These are phyloP conservation scores for Vigna trinervia DNA, from an alignment of 306 rosid species.

Conservation along the genomic window DNA sequence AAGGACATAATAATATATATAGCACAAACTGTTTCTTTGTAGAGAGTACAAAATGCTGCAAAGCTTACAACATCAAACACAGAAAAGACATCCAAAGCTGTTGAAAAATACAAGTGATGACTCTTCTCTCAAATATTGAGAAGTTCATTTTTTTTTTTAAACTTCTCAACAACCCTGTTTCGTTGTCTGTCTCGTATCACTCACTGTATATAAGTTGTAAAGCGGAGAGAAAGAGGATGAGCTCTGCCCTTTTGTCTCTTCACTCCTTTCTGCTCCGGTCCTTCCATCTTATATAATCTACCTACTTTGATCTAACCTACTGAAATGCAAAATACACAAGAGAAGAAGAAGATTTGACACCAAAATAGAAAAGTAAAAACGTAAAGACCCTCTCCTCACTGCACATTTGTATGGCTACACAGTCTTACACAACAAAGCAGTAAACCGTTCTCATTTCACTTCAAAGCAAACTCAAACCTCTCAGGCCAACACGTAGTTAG, in stretches of 20 bases:
- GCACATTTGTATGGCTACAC: slow-evolving; percentile 76
- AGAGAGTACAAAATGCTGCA: slow-evolving; percentile 58
- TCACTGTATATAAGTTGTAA: slow-evolving; percentile 65
- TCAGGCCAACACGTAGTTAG: slow-evolving; percentile 73
- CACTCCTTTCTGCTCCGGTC: slow-evolving; percentile 89
- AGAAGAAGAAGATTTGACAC: slow-evolving; percentile 40
- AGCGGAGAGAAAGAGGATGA: slow-evolving; percentile 98
- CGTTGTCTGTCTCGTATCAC: slow-evolving; percentile 58
- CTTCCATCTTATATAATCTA: slow-evolving; percentile 64
- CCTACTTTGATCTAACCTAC: slow-evolving; percentile 57
- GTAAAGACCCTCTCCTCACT: slow-evolving; percentile 53
- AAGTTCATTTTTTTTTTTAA: slow-evolving; percentile 48
- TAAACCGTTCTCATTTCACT: slow-evolving; percentile 46
- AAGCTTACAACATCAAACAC: slow-evolving; percentile 70
- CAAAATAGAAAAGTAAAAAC: slow-evolving; percentile 30
- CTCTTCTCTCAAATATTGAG: slow-evolving; percentile 56
- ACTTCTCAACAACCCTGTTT: slow-evolving; percentile 48
- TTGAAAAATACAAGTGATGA: slow-evolving; percentile 55
- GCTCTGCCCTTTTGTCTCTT: slow-evolving; percentile 88
- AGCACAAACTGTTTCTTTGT: slow-evolving; percentile 56
- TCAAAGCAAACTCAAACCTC: slow-evolving; percentile 6
- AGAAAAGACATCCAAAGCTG: slow-evolving; percentile 56
- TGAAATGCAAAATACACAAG: slow-evolving; percentile 63
- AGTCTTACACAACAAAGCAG: slow-evolving; percentile 58
- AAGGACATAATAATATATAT: slow-evolving; percentile 29